phyloP scores from a whole-genome alignment of 345 rosid genomes.

The Noccaea bulbosa region DNA sequence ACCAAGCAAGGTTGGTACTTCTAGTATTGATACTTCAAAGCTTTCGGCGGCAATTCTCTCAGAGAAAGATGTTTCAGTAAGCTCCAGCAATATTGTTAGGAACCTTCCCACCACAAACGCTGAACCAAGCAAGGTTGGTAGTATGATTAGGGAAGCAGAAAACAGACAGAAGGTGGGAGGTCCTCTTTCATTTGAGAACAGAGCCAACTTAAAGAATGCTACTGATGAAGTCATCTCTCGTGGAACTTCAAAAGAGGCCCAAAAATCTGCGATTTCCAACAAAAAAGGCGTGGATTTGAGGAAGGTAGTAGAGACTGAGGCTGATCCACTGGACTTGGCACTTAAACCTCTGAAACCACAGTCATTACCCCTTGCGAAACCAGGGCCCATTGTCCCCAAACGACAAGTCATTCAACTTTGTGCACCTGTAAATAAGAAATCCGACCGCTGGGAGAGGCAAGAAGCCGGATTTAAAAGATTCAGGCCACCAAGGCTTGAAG shows the following conservation, averaged over 20 bases:
- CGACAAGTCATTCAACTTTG: slow-evolving; percentile 92
- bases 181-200: slow-evolving; percentile 41
- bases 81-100: slow-evolving; percentile 37
- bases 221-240: slow-evolving; percentile 42
- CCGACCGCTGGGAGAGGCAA: slow-evolving; percentile 57
- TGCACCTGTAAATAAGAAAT: slow-evolving; percentile 60
- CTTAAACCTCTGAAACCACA: slow-evolving; percentile 51
- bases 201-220: slow-evolving; percentile 43
- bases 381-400: slow-evolving; percentile 64
- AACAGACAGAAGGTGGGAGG: slow-evolving; percentile 42
- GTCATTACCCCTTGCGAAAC: slow-evolving; percentile 49
- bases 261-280: slow-evolving; percentile 44
- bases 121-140: slow-evolving; percentile 47
- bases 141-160: slow-evolving; percentile 49
- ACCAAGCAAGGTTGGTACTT: slow-evolving; percentile 47
- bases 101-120: slow-evolving; percentile 45
- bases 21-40: slow-evolving; percentile 45
- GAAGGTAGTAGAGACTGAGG: slow-evolving; percentile 54
- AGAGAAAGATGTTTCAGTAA: slow-evolving; percentile 42
- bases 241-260: slow-evolving; percentile 43
- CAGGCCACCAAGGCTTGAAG: slow-evolving; percentile 87
- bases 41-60: slow-evolving; percentile 40
- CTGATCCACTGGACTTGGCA: slow-evolving; percentile 59
- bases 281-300: slow-evolving; percentile 52
- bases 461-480: slow-evolving; percentile 74